phyloP scores from a whole-genome alignment of 257 asterid species.

The Phtheirospermum japonicum region DNA sequence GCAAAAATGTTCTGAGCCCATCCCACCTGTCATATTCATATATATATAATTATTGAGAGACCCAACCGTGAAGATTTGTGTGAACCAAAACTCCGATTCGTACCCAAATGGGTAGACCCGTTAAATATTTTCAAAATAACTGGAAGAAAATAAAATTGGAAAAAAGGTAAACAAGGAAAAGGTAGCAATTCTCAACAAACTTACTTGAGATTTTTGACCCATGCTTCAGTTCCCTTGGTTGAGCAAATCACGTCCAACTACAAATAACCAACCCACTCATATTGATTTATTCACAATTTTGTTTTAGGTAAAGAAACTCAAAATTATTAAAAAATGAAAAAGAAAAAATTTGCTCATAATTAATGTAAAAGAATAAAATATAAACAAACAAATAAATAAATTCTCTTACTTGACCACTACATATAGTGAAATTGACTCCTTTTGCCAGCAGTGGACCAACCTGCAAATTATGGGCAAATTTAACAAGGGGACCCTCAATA shows the following conservation, averaged over 20 bases:
- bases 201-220: neutral
- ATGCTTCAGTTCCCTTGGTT: conserved; percentile 4
- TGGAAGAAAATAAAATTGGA: neutral
- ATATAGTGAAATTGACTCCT: conserved; percentile 81
- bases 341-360: too few relatives aligned
- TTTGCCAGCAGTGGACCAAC: conserved; percentile 75
- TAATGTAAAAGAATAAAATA: too few relatives aligned
- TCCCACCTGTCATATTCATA: neutral
- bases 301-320: too few relatives aligned
- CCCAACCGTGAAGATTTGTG: too few relatives aligned
- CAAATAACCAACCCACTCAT: neutral
- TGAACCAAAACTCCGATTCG: too few relatives aligned
- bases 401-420: conserved; percentile 96
- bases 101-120: too few relatives aligned
- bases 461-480: conserved; percentile 32
- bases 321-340: too few relatives aligned
- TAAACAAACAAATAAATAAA: too few relatives aligned
- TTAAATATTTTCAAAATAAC: too few relatives aligned
- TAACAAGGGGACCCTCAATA: neutral
- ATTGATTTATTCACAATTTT: neutral
- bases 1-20: neutral
- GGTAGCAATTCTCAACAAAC: neutral
- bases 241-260: neutral
- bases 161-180: too few relatives aligned
- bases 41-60: too few relatives aligned